Evolutionary conservation across 1,284 basidiomycete genomes (phyloP).

Genomic region (Trametes versicolor): DNA sequence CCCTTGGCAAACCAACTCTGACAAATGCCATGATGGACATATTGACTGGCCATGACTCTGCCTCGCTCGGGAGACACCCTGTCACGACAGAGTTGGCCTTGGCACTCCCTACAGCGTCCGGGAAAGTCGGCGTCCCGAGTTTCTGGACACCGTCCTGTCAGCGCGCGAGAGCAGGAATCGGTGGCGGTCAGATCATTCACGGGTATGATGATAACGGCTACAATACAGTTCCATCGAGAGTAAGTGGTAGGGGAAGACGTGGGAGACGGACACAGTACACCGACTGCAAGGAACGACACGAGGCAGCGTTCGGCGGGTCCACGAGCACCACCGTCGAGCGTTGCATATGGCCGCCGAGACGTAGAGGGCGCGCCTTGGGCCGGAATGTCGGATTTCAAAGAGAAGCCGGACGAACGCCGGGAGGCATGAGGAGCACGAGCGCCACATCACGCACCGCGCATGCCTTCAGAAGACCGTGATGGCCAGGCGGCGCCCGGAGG

Average conservation of each 20-base stretch:
- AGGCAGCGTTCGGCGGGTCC: too few species aligned
- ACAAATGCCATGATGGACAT: not conserved
- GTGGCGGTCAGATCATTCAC: not conserved
- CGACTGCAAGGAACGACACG: not conserved
- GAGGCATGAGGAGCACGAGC: too few species aligned
- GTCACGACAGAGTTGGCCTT: not conserved
- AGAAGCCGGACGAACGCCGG: conserved; percentile 2
- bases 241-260: not conserved
- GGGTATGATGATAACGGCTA: not conserved
- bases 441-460: not conserved
- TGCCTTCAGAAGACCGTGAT: not conserved
- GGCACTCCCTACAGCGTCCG: not conserved
- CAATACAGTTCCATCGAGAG: conserved; percentile 1
- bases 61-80: not conserved
- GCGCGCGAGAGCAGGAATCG: too few species aligned
- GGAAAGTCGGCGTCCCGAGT: too few species aligned
- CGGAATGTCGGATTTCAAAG: not conserved
- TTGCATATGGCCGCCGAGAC: not conserved
- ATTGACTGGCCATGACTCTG: too few species aligned
- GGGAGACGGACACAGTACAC: not conserved
- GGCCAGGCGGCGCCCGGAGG: not conserved
- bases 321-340: too few species aligned
- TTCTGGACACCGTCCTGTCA: too few species aligned
- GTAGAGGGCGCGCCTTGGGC: not conserved
- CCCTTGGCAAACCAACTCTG: not conserved